Evolutionary conservation across 1,139 yeast genomes (phyloP).

Genomic region (Starmera stellimalicola): DNA sequence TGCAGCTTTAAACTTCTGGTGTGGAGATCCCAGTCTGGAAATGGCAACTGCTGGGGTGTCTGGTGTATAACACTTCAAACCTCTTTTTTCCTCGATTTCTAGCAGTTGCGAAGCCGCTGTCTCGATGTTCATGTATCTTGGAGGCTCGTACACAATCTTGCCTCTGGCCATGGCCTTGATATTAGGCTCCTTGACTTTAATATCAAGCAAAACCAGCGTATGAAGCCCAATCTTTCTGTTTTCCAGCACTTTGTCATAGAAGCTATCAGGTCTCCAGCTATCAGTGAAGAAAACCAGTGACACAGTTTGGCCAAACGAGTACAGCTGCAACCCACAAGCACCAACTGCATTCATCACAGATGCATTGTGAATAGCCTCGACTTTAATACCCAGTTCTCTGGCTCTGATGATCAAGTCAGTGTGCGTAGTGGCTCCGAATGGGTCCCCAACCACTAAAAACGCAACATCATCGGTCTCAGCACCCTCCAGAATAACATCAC

Average conservation of each 20-base stretch:
- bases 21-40: slow-evolving; percentile 81
- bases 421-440: slow-evolving; percentile 97
- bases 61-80: slow-evolving; percentile 69
- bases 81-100: slow-evolving; percentile 73
- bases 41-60: slow-evolving; percentile 91
- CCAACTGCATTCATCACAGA: slow-evolving; percentile 98
- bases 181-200: slow-evolving; percentile 94
- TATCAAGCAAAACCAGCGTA: slow-evolving; percentile 79
- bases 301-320: slow-evolving; percentile 94
- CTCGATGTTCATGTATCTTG: slow-evolving; percentile 87
- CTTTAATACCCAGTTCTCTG: slow-evolving; percentile 66
- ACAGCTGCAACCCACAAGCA: slow-evolving; percentile 91
- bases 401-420: slow-evolving; percentile 90
- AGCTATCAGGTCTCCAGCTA: slow-evolving; percentile 91
- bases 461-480: slow-evolving; percentile 83
- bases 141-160: slow-evolving; percentile 87
- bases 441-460: slow-evolving; percentile 93
- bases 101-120: slow-evolving; percentile 83
- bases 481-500: slow-evolving; percentile 68
- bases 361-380: slow-evolving; percentile 87
- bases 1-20: slow-evolving; percentile 77
- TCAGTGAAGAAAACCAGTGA: slow-evolving; percentile 94
- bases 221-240: slow-evolving; percentile 86
- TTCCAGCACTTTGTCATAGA: slow-evolving; percentile 82
- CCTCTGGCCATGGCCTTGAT: slow-evolving; percentile 93